These are phyloP conservation scores for Coemansia sp. DNA, from an alignment of 192 early-diverging fungal genomes.

Conservation along the genomic window DNA sequence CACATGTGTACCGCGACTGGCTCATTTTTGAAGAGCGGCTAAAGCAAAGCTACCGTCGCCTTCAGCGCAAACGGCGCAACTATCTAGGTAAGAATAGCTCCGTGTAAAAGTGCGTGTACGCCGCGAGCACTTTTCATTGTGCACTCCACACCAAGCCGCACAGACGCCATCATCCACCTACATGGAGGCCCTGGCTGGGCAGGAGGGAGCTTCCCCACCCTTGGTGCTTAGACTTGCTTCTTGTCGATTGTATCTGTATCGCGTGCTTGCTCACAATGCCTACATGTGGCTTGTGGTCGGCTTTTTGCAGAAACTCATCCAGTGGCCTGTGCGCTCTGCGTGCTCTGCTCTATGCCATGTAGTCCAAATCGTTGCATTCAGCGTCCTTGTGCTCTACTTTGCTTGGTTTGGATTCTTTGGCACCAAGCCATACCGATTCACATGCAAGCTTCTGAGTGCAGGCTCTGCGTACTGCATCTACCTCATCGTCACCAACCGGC, in stretches of 20 bases:
- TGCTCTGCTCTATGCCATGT: not conserved
- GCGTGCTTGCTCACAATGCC: not conserved
- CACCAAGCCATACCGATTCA: conserved; percentile 40
- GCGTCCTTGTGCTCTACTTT: conserved; percentile 51
- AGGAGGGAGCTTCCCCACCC: not conserved
- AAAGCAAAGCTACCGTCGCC: conserved; percentile 66
- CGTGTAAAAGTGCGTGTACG: not conserved
- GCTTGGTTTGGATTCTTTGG: conserved; percentile 54
- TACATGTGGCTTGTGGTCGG: not conserved
- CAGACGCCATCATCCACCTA: not conserved
- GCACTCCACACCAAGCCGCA: not conserved
- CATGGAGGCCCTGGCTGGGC: not conserved
- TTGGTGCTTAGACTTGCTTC: no score
- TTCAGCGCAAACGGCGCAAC: conserved; percentile 68
- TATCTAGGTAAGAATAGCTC: conserved; percentile 36
- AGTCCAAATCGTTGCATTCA: conserved; percentile 47
- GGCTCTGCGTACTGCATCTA: conserved; percentile 55
- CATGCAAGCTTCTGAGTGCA: conserved; percentile 49
- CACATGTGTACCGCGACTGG: conserved; percentile 66
- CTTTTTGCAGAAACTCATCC: not conserved
- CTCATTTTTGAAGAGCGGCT: conserved; percentile 80
- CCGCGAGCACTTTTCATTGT: not conserved
- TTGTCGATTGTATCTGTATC: conserved; percentile 3
- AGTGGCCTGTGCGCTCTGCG: not conserved
- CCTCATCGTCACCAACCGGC: conserved; percentile 46